A percentile compares a stretch with the other conserved stretches of the same genome.
phyloP scores from a whole-genome alignment of 495 filamentous ascomycete genomes.

The Talaromyces trachyspermus region DNA sequence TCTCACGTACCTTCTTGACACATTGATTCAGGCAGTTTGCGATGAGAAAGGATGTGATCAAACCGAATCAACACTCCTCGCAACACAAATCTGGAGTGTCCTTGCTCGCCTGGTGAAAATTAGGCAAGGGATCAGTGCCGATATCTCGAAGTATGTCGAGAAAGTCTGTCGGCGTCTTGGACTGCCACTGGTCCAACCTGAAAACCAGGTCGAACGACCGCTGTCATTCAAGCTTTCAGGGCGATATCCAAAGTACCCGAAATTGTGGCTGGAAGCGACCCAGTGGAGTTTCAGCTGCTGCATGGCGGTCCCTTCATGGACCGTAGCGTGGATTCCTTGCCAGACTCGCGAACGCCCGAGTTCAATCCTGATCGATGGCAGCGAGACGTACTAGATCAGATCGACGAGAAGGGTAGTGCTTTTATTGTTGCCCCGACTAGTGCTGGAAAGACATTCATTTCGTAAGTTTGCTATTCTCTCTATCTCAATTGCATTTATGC shows the following conservation, averaged over 20 bases:
- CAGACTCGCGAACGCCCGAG: constrained; percentile 53
- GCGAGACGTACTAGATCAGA: constrained; percentile 60
- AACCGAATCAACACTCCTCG: neutral
- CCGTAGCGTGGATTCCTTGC: constrained; percentile 57
- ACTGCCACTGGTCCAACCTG: constrained; percentile 13
- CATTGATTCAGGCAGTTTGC: constrained; percentile 19
- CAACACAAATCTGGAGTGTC: constrained; percentile 15
- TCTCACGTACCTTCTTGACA: constrained; percentile 37
- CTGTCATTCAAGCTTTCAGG: constrained; percentile 30
- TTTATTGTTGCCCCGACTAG: constrained; percentile 75
- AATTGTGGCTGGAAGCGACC: constrained; percentile 19
- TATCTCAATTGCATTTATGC: constrained; percentile 1
- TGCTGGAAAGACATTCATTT: constrained; percentile 57
- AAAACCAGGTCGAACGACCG: neutral
- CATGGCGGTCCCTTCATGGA: constrained; percentile 70
- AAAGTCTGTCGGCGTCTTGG: constrained; percentile 19
- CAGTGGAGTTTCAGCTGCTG: constrained; percentile 52
- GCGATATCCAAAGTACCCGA: constrained; percentile 9
- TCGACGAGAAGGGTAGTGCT: constrained; percentile 59
- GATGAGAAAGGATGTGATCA: constrained; percentile 6
- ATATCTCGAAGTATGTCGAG: constrained; percentile 15
- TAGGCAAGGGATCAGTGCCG: constrained; percentile 20
- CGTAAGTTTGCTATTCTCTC: constrained; percentile 14
- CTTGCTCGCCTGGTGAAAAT: constrained; percentile 13
- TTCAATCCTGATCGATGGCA: constrained; percentile 77